Evolutionary conservation across 2,329 filamentous ascomycete species (phyloP).

Genomic region (Colletotrichum navitas): DNA sequence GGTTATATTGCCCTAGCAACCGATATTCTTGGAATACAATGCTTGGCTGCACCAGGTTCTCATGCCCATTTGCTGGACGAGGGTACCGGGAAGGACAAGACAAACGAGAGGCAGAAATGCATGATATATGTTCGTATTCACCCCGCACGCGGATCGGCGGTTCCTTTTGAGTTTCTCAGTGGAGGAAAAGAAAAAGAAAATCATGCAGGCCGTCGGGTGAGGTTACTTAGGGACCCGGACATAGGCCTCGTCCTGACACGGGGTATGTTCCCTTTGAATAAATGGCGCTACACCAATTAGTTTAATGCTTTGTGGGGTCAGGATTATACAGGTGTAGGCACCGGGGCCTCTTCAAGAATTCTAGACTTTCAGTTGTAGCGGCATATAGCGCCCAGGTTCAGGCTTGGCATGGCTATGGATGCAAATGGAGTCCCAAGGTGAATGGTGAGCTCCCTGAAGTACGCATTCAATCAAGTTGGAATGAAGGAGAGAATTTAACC

Average conservation of each 20-base stretch:
- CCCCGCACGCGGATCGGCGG: background rate
- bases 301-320: background rate
- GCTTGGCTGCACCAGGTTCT: slow-evolving; percentile 13
- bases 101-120: background rate
- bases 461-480: too few species aligned
- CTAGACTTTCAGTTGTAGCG: background rate
- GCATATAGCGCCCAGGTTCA: background rate
- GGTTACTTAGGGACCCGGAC: too few species aligned
- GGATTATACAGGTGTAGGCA: background rate
- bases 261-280: background rate
- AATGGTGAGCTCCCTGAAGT: too few species aligned
- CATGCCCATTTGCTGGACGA: background rate
- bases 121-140: slow-evolving; percentile 4
- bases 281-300: background rate
- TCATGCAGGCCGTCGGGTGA: background rate
- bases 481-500: too few species aligned
- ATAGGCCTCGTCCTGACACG: background rate
- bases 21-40: slow-evolving; percentile 29
- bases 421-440: background rate
- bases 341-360: background rate
- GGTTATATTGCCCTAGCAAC: background rate
- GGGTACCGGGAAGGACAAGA: background rate
- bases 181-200: background rate
- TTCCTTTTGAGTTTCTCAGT: background rate
- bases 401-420: background rate